Evolutionary conservation across 2,329 filamentous ascomycete species (phyloP).

Genomic region (Rosellinia necatrix): DNA sequence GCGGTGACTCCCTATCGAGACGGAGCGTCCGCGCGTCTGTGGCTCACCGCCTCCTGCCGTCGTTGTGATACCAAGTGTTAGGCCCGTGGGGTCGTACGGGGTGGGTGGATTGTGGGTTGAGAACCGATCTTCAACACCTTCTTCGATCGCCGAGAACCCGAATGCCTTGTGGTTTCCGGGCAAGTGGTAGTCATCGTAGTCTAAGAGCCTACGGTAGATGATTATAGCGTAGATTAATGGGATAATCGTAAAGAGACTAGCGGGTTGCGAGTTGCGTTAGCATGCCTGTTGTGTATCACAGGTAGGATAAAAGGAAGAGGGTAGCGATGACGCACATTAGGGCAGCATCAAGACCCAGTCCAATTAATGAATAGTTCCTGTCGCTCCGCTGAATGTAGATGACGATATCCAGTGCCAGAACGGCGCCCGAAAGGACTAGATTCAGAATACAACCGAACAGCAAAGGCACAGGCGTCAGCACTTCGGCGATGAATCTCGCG

Average conservation of each 20-base stretch:
- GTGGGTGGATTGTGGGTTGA: slow-evolving; percentile 28
- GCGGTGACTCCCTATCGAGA: slow-evolving; percentile 31
- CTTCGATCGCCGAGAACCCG: slow-evolving; percentile 46
- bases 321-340: slow-evolving; percentile 51
- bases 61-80: neutral
- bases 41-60: slow-evolving; percentile 2
- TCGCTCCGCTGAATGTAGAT: slow-evolving; percentile 53
- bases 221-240: slow-evolving; percentile 53
- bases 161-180: slow-evolving; percentile 55
- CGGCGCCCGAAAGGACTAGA: slow-evolving; percentile 50
- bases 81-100: slow-evolving; percentile 35
- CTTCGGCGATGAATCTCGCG: slow-evolving; percentile 52
- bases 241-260: slow-evolving; percentile 48
- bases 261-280: neutral
- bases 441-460: slow-evolving; percentile 58
- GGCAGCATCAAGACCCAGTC: slow-evolving; percentile 52
- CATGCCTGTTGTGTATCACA: neutral
- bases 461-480: slow-evolving; percentile 59
- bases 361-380: slow-evolving; percentile 53
- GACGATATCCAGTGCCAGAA: slow-evolving; percentile 56
- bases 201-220: slow-evolving; percentile 52
- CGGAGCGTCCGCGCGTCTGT: slow-evolving; percentile 27
- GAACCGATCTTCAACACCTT: slow-evolving; percentile 36
- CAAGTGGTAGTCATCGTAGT: slow-evolving; percentile 56
- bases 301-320: neutral